A percentile compares a stretch with the other conserved stretches of the same genome.
Evolutionary conservation across 1,139 yeast genomes (phyloP).

Genomic region (Candida mesenterica): DNA sequence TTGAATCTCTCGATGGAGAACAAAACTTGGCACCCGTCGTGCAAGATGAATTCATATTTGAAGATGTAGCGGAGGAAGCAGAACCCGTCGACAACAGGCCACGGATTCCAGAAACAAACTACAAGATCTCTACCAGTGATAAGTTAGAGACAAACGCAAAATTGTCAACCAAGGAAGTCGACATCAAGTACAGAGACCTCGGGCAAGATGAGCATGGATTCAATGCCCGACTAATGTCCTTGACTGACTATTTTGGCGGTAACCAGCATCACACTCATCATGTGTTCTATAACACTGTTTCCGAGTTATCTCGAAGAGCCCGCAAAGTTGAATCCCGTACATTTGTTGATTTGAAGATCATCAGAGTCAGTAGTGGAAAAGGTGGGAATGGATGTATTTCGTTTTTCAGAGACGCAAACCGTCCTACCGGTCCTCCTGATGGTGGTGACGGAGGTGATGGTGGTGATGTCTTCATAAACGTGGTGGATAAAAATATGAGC

Average conservation of each 20-base stretch:
- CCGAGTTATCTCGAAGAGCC: conserved; percentile 28
- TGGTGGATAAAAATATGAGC: conserved; percentile 60
- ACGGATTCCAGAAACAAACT: conserved; percentile 3
- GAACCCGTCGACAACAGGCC: not conserved
- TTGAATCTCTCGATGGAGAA: conserved; percentile 1
- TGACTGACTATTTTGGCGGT: conserved; percentile 43
- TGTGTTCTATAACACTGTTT: conserved; percentile 30
- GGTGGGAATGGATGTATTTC: conserved; percentile 92
- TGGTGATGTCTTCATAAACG: conserved; percentile 81
- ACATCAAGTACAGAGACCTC: conserved; percentile 19
- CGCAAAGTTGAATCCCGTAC: conserved; percentile 39
- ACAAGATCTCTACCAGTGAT: conserved; percentile 1
- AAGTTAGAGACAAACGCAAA: conserved; percentile 1
- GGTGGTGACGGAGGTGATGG: conserved; percentile 99
- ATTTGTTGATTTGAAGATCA: conserved; percentile 61
- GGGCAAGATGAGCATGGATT: conserved; percentile 25
- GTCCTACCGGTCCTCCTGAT: conserved; percentile 90
- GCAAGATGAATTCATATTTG: not conserved
- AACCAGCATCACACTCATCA: conserved; percentile 44
- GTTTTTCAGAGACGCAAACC: conserved; percentile 80
- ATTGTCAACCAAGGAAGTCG: conserved; percentile 1
- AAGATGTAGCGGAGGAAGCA: not conserved
- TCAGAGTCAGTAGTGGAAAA: conserved; percentile 69
- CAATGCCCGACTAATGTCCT: conserved; percentile 21
- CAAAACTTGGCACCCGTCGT: not conserved